Evolutionary conservation across 1,284 basidiomycete species (phyloP), one percentile per base, ranked within the genome.

Genomic region (Rhodotorula sp.): DNA sequence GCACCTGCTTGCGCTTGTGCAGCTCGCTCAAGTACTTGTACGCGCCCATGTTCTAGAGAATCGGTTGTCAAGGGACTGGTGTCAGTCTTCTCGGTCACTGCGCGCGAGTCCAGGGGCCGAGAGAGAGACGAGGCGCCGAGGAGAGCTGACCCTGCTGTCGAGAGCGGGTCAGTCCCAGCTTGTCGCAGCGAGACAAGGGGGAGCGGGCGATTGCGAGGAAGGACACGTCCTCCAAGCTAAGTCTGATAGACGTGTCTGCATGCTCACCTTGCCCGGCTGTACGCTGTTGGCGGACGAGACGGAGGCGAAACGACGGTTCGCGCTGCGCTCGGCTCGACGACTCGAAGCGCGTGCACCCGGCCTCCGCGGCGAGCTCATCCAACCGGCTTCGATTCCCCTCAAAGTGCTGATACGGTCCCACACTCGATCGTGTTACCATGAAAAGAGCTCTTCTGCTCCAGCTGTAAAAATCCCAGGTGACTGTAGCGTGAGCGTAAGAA

Each of bases 21-120:
- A 98, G 86, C 86, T 98, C 95, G 79, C 91, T 89, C 80, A 98
- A 89, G 83, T 99, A 98, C 84, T 72, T 76, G 75, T 76, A 77
- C 62, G 77, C 77, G 67, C 74, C 77, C 76, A 77, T 78, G 20
- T 3, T 29, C 24, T 53, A 48, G 20, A 14, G 5, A 6, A 10
- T 54, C n/a, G n/a, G n/a, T n/a, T n/a, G 55, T 56, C 18, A 24
- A 12, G 42, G n/a, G 12, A 33, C 37, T 22, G 14, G 24, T 53
- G n/a, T 53, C 24, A 53, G 51, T 26, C 3, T n/a, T n/a, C 22
- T 51, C 7, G 49, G 22, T 18, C 22, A 22, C 22, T 51, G 49
- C 12, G n/a, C 10, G 24, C 51, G 51, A 53, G 51, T 24, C 30
- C 3, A 20, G 30, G 56, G 12, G 15, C 14, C 22, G n/a, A 33